Evolutionary conservation across 106 monocot species (phyloP).

Genomic region (Allium sativum): DNA sequence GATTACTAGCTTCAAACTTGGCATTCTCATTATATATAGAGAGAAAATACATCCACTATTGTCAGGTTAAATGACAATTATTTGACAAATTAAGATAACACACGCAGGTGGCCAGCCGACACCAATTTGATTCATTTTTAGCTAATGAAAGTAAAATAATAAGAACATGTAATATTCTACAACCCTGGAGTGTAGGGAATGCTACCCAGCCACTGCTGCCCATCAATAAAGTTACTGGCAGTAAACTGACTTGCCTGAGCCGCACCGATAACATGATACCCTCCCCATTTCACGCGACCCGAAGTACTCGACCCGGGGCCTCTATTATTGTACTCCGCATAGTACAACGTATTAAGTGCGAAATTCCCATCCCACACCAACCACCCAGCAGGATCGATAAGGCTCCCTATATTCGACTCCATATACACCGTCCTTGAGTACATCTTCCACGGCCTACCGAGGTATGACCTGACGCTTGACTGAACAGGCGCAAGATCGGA

Average conservation of each 20-base stretch:
- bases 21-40: too few species aligned
- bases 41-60: too few species aligned
- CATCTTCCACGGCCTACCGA: conserved; percentile 14
- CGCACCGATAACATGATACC: background rate
- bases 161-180: too few species aligned
- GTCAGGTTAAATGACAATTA: too few species aligned
- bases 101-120: too few species aligned
- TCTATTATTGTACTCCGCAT: conserved; percentile 3
- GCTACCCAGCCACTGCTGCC: conserved; percentile 6
- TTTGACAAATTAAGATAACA: too few species aligned
- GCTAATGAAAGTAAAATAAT: too few species aligned
- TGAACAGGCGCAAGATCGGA: background rate
- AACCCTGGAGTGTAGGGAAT: background rate
- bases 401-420: background rate
- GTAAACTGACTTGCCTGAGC: conserved; percentile 8
- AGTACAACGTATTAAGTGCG: conserved; percentile 4
- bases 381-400: conserved; percentile 6
- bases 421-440: conserved; percentile 10
- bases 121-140: too few species aligned
- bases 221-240: background rate
- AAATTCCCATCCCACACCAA: conserved; percentile 2
- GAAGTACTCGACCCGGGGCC: conserved; percentile 1
- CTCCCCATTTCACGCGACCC: conserved; percentile 6
- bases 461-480: background rate
- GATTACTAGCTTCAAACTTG: too few species aligned